Evolutionary conservation across 2,329 filamentous ascomycete species (phyloP).

Genomic region (Alternaria consortialis): DNA sequence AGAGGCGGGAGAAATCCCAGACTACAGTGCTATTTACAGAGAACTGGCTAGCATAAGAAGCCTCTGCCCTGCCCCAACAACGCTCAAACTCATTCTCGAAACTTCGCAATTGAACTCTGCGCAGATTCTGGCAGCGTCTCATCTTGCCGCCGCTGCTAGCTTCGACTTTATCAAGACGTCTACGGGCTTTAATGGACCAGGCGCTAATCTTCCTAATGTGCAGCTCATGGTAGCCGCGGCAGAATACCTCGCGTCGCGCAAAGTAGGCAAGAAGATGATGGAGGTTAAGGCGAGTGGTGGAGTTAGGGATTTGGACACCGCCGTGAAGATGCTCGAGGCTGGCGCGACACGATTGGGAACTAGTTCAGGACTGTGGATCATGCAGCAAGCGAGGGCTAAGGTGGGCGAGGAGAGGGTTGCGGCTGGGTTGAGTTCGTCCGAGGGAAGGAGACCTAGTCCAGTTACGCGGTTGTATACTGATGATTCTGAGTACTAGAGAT

Average conservation of each 20-base stretch:
- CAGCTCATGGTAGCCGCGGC: slow-evolving; percentile 62
- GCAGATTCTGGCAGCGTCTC: slow-evolving; percentile 63
- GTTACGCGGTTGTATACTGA: slow-evolving; percentile 50
- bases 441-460: slow-evolving; percentile 32
- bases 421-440: slow-evolving; percentile 19
- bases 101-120: slow-evolving; percentile 60
- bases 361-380: slow-evolving; percentile 64
- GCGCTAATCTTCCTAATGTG: slow-evolving; percentile 63
- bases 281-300: slow-evolving; percentile 69
- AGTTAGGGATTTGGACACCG: slow-evolving; percentile 61
- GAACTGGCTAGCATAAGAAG: slow-evolving; percentile 63
- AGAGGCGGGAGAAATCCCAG: slow-evolving; percentile 39
- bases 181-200: slow-evolving; percentile 66
- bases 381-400: slow-evolving; percentile 55
- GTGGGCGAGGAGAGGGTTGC: slow-evolving; percentile 36
- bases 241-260: slow-evolving; percentile 52
- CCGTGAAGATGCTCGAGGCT: slow-evolving; percentile 63
- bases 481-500: slow-evolving; percentile 32
- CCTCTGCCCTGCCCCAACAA: slow-evolving; percentile 54
- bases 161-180: slow-evolving; percentile 69
- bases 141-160: slow-evolving; percentile 61
- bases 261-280: slow-evolving; percentile 48
- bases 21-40: slow-evolving; percentile 61
- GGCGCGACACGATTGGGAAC: slow-evolving; percentile 66
- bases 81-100: slow-evolving; percentile 67